phyloP scores from a whole-genome alignment of 176 grass and related monocot genomes.

The Carex cristatella region DNA sequence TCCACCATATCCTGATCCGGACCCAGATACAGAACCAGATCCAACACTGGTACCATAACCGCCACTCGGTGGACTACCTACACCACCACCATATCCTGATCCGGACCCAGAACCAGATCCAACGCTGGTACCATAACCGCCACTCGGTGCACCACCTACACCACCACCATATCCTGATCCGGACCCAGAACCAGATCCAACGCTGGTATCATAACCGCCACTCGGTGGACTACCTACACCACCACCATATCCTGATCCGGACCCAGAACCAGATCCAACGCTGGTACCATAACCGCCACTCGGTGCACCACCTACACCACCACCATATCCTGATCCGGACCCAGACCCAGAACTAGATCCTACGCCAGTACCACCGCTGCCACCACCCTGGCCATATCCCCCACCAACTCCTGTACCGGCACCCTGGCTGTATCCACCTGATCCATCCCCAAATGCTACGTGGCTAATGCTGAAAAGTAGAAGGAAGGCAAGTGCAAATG shows the following conservation, averaged over 20 bases:
- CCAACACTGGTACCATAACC: too few relatives aligned
- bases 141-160: neutral
- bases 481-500: constrained; percentile 18
- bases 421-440: neutral
- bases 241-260: neutral
- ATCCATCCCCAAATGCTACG: neutral
- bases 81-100: neutral
- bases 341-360: neutral
- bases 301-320: neutral
- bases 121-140: neutral
- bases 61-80: neutral
- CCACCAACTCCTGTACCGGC: constrained; percentile 7
- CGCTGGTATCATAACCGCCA: neutral
- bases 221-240: neutral
- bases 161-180: neutral
- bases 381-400: neutral
- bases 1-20: neutral
- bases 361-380: neutral
- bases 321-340: neutral
- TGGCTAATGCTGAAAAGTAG: constrained; percentile 9
- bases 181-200: neutral
- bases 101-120: neutral
- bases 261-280: neutral
- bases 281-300: neutral
- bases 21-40: too few relatives aligned